A percentile compares a stretch with the other conserved stretches of the same genome.
Conservation (phyloP, 139 green algal species). For the Mesotaenium endlicherianum region DNA sequence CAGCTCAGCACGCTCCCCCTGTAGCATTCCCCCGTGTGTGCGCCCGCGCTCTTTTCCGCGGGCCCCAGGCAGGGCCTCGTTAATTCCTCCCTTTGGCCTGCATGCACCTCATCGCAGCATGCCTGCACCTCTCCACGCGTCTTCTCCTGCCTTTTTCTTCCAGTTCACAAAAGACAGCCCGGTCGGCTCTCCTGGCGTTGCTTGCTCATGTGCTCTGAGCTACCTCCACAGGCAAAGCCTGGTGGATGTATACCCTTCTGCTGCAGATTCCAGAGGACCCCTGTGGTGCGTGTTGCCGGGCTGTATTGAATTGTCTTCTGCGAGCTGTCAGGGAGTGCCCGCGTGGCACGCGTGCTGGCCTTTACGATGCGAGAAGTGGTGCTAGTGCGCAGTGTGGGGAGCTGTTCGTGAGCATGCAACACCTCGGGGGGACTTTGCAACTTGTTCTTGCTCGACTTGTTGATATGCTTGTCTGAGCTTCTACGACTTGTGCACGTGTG, state of each 20-base stretch:
- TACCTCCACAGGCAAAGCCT: too few species aligned
- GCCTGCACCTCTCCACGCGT: neutral
- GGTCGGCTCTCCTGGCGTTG: too few species aligned
- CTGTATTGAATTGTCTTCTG: neutral
- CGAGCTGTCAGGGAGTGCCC: too few species aligned
- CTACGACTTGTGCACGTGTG: neutral
- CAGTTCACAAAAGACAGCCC: slow-evolving; percentile 2
- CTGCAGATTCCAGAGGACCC: too few species aligned
- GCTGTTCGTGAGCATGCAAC: neutral
- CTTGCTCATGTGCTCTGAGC: too few species aligned
- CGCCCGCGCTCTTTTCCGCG: neutral
- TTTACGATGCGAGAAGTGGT: neutral
- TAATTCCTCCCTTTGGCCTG: neutral
- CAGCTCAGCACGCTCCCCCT: neutral
- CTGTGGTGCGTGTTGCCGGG: neutral
- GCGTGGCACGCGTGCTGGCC: neutral
- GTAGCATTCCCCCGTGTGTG: neutral
- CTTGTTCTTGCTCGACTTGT: neutral
- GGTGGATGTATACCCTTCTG: too few species aligned
- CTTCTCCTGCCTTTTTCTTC: neutral
- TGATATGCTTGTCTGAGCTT: slow-evolving; percentile 12
- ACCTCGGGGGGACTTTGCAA: neutral
- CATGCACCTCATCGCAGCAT: neutral
- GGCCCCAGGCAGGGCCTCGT: neutral
- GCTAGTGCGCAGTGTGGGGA: neutral